Base-by-base conservation (phyloP, 2,329 filamentous ascomycete genomes). In the Cladophialophora carrionii region DNA sequence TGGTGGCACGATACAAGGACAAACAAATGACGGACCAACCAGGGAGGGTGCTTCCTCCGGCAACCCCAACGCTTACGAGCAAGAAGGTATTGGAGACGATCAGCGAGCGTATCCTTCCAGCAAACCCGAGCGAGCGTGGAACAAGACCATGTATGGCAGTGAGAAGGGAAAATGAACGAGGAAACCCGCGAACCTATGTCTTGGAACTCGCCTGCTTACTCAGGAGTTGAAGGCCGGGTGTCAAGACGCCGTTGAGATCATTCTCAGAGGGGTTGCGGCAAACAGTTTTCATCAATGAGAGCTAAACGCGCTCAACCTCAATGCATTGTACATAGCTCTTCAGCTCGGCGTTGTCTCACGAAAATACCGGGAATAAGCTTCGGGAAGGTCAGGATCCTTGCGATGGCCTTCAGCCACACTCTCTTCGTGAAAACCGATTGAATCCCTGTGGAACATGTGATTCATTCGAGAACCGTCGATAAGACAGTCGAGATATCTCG, bases 1-100 rank as follows among this genome's bases (percentile, higher is more conserved):
- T 57, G 70, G 71, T 17, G 70, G 71, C 29, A 71, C 70, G 6
- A 43, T 53, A 24, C 67, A 70, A 57, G 70, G 71, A n/a, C 49
- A 66, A 26, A 60, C 56, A 31, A 48, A 62, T 3, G 61, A 61
- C 17, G 66, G 37, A 32, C 43, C 59, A n/a, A 46, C 62, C 12
- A 57, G 65, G 31, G 70, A 71, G 24, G 57, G 49, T 29, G 62
- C 24, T 9, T 65, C 58, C 17, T 66, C 68, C 2, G 46, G 37
- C 24, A 63, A 58, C n/a, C 60, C 63, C 6, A 61, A 43, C 29
- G 67, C 64, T 24, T 63, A 59, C 43, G 61, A 61, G 32, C 51
- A 63, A 14, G 53, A 62, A 6, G 65, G 65, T 6, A 43, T 69
- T 3, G 67, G 69, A 20, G 52, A 65, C n/a, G 67, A 70, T 12